Base-by-base conservation (phyloP, 2,329 filamentous ascomycete genomes). In the Talaromyces marneffei region DNA sequence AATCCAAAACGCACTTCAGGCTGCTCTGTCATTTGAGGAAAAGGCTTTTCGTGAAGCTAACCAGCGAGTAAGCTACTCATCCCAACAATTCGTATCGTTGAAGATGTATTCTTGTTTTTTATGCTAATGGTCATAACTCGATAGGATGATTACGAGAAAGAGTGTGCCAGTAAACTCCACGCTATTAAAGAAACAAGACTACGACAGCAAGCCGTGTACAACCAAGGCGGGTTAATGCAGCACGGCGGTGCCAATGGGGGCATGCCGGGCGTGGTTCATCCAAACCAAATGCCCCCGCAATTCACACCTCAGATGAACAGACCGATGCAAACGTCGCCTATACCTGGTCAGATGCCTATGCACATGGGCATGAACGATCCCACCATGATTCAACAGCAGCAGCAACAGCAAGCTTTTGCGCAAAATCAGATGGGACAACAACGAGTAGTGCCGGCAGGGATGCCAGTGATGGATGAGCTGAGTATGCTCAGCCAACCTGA, bases 291-390 rank as follows among this genome's bases (percentile, higher is more conserved):
- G 23, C 69, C 71, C 42, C 77, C 78, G 58, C 76, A 78, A 37
- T 82, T 82, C 62, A 76, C 79, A 12, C 75, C 79, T 20, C 80
- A 82, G 61, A 75, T 82, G 64, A 79, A 78, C 59, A 78, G 77
- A 59, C 79, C 73, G 25, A 78, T 83, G 75, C 82, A 83, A 65
- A 69, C 77, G 3, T 82, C 81, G 2, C 77, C 80, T 0, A 79
- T 83, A 46, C 66, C 72, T 23, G 72, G 69, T 42, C 77, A 78
- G 46, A 71, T 71, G 44, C 72, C 71, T 42, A 71, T 75, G 70
- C 61, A 67, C 4, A 75, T 75, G 70, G 68, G 67, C 4, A 72
- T 76, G 65, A 72, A 70, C 55, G 68, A 71, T 20, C 67, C 70
- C 12, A 70, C 62, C 29, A 67, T 66, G 44, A 68, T 68, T n/a